phyloP scores from a whole-genome alignment of 805 yeast species.

The Blastobotrys peoriensis region DNA sequence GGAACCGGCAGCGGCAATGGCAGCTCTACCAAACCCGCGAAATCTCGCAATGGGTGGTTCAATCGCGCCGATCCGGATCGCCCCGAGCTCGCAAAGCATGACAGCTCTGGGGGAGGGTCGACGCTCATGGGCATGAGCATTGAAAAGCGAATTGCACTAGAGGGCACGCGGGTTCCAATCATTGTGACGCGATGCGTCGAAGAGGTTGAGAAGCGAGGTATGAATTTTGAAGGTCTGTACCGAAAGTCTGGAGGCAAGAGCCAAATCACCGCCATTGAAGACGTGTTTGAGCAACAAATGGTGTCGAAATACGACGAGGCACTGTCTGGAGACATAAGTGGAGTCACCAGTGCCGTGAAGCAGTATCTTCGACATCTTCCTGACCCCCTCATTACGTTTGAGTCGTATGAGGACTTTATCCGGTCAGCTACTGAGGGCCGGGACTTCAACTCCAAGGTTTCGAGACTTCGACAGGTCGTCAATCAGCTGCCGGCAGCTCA shows the following conservation, averaged over 20 bases:
- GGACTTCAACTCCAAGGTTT: slow-evolving; percentile 32
- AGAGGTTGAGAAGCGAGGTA: slow-evolving; percentile 73
- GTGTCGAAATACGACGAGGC: slow-evolving; percentile 32
- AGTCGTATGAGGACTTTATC: slow-evolving; percentile 61
- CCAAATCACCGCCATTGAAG: slow-evolving; percentile 46
- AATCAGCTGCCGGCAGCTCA: slow-evolving; percentile 62
- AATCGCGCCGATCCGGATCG: slow-evolving; percentile 1
- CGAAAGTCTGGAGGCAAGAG: slow-evolving; percentile 81
- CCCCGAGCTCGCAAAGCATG: slow-evolving; percentile 12
- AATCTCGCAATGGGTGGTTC: slow-evolving; percentile 1
- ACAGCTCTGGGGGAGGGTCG: slow-evolving; percentile 7
- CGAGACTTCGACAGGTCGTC: slow-evolving; percentile 42
- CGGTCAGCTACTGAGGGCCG: slow-evolving; percentile 36
- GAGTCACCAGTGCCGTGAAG: slow-evolving; percentile 80
- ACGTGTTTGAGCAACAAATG: slow-evolving; percentile 30
- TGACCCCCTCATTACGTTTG: slow-evolving; percentile 73
- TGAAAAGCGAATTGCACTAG: slow-evolving; percentile 56
- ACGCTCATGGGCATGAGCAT: slow-evolving; percentile 49
- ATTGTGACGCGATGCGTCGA: slow-evolving; percentile 64
- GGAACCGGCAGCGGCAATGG: slow-evolving; percentile 12
- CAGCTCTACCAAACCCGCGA: slow-evolving; percentile 16
- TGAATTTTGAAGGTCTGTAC: slow-evolving; percentile 80
- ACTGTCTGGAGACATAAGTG: slow-evolving; percentile 67
- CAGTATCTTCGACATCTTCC: slow-evolving; percentile 80
- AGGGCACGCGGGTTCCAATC: slow-evolving; percentile 59